Conservation (phyloP, 2,329 filamentous ascomycete species). For the Alternaria alternata region DNA sequence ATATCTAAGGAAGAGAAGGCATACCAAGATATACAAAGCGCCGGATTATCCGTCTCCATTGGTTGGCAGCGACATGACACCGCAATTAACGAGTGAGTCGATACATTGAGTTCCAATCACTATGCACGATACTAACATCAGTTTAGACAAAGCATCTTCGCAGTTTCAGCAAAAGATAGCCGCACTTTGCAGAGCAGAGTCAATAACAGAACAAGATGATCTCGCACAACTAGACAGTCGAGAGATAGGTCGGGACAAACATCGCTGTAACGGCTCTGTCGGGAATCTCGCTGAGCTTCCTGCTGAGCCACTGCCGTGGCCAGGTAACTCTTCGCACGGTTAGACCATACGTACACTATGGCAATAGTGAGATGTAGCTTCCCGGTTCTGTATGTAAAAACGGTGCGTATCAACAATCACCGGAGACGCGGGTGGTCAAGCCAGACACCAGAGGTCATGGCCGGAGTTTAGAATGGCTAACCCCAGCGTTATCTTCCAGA, state of each 20-base stretch:
- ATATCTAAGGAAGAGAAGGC: slow-evolving; percentile 20
- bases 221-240: slow-evolving; percentile 16
- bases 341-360: background rate
- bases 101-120: background rate
- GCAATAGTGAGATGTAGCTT: background rate
- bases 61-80: slow-evolving; percentile 36
- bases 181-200: slow-evolving; percentile 7
- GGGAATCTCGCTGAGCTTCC: slow-evolving; percentile 15
- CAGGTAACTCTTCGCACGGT: background rate
- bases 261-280: background rate
- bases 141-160: slow-evolving; percentile 1
- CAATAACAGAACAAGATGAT: slow-evolving; percentile 16
- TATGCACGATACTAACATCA: background rate
- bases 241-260: slow-evolving; percentile 7
- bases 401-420: background rate
- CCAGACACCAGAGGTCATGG: background rate
- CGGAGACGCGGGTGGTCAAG: background rate
- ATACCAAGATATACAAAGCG: slow-evolving; percentile 29
- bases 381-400: background rate
- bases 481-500: background rate
- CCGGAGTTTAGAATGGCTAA: background rate
- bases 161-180: slow-evolving; percentile 5
- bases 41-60: slow-evolving; percentile 35
- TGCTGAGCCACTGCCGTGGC: slow-evolving; percentile 15
- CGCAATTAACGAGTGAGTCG: slow-evolving; percentile 12